These are phyloP conservation scores for Pseudoneurospora amorphoporcata DNA, from an alignment of 495 filamentous ascomycete species.

Conservation along the genomic window DNA sequence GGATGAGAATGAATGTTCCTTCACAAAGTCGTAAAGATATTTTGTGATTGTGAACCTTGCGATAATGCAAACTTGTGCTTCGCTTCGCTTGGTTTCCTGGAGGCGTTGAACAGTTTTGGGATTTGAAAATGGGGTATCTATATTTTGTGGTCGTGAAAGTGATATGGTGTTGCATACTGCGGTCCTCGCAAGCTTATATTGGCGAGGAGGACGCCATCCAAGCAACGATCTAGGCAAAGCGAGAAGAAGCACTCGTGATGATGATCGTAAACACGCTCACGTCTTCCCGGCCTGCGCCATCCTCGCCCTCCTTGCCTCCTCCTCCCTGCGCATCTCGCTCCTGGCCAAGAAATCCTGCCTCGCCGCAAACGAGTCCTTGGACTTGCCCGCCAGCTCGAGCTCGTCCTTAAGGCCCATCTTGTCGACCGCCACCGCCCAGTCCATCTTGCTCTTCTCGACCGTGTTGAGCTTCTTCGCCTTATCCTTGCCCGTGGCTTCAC, in stretches of 20 bases:
- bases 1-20: not conserved
- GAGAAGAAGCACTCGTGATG: not conserved
- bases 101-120: not conserved
- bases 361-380: conserved; percentile 70
- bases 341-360: conserved; percentile 84
- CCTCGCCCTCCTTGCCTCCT: conserved; percentile 56
- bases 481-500: conserved; percentile 29
- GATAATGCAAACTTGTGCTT: not conserved
- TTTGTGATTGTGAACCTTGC: not conserved
- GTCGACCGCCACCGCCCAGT: conserved; percentile 93
- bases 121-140: not conserved
- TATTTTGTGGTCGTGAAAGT: not conserved
- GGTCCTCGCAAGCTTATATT: not conserved
- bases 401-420: conserved; percentile 87
- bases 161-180: not conserved
- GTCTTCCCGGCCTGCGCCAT: conserved; percentile 35
- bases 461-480: conserved; percentile 84
- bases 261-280: conserved; percentile 2
- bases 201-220: not conserved
- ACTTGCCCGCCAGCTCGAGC: conserved; percentile 70
- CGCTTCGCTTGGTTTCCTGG: not conserved
- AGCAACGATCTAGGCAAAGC: not conserved
- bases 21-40: not conserved
- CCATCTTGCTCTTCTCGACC: conserved; percentile 86
- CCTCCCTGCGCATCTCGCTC: conserved; percentile 67